Percentiles rank a stretch among this genome's conserved stretches.
Conservation (phyloP, 225 moss, liverwort and hornwort genomes). For the Polytrichum formosum region DNA sequence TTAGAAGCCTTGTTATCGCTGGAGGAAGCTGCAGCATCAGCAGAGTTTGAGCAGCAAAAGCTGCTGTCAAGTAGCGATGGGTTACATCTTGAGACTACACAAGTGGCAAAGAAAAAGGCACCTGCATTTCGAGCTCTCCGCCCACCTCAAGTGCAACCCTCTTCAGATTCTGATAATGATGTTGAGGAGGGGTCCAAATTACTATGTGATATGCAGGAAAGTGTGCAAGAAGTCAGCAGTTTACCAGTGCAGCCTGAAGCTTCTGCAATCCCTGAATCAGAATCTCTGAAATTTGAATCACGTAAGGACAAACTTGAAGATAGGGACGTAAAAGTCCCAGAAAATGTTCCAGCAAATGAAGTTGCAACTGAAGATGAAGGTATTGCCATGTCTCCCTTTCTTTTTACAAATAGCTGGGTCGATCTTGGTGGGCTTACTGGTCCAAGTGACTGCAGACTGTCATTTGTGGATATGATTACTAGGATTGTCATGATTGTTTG, state of each 20-base stretch:
- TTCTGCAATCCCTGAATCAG: not conserved
- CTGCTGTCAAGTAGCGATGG: constrained; percentile 1
- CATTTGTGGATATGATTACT: too few species aligned
- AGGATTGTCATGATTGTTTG: too few species aligned
- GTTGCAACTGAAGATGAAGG: constrained; percentile 38
- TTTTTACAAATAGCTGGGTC: not conserved
- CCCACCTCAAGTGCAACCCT: constrained; percentile 1
- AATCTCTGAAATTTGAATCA: not conserved
- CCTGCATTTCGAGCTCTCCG: constrained; percentile 21
- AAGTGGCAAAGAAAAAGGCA: not conserved
- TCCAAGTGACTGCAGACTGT: not conserved
- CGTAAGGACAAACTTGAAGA: constrained; percentile 7
- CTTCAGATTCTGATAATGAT: constrained; percentile 10
- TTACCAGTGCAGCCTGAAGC: constrained; percentile 9
- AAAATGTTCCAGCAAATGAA: constrained; percentile 5
- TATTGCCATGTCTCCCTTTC: constrained; percentile 2
- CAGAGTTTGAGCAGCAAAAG: constrained; percentile 29
- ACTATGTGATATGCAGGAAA: constrained; percentile 18
- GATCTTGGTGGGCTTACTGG: not conserved
- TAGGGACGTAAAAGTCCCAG: constrained; percentile 8
- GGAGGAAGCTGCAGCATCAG: constrained; percentile 41
- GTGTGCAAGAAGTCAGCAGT: constrained; percentile 11
- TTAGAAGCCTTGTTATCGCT: constrained; percentile 39
- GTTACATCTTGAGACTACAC: not conserved
- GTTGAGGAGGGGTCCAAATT: constrained; percentile 15